A percentile compares a stretch with the other conserved stretches of the same genome.
Conservation (phyloP, 2,329 filamentous ascomycete species). For the Aspergillus chevalieri region DNA sequence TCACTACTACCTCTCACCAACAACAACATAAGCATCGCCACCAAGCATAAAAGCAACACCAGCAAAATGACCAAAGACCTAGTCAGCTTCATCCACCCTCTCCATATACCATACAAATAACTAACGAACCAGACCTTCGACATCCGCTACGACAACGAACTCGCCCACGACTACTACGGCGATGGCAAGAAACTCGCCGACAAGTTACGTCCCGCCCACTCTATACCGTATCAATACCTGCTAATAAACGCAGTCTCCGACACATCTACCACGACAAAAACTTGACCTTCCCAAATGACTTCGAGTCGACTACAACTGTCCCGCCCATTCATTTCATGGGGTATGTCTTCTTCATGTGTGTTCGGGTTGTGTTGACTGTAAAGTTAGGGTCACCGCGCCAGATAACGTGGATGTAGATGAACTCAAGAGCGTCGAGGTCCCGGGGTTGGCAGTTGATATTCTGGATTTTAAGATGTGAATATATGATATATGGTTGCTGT, state of each 20-base stretch:
- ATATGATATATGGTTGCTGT: too few species aligned
- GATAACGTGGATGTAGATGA: not conserved
- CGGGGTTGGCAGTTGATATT: too few species aligned
- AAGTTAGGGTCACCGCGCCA: not conserved
- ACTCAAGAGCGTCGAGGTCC: too few species aligned
- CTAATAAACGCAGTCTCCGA: conserved; percentile 1
- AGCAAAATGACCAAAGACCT: conserved; percentile 1
- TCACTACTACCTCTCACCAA: not conserved
- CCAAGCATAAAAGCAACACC: not conserved
- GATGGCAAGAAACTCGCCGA: conserved; percentile 9
- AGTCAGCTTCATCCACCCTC: not conserved
- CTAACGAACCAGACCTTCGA: conserved; percentile 10
- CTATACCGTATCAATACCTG: not conserved
- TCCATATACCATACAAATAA: not conserved
- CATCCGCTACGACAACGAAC: conserved; percentile 13
- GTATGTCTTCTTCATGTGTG: conserved; percentile 3
- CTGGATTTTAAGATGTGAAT: too few species aligned
- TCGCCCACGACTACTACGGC: conserved; percentile 13
- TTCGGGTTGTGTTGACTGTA: not conserved
- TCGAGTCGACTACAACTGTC: conserved; percentile 12
- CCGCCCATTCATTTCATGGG: conserved; percentile 16
- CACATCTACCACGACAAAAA: conserved; percentile 8
- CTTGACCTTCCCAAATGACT: conserved; percentile 13
- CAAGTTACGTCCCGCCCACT: conserved; percentile 5
- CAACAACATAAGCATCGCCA: not conserved